Conservation (phyloP, 768 basidiomycete species). For the Hysterangium stoloniferum region DNA sequence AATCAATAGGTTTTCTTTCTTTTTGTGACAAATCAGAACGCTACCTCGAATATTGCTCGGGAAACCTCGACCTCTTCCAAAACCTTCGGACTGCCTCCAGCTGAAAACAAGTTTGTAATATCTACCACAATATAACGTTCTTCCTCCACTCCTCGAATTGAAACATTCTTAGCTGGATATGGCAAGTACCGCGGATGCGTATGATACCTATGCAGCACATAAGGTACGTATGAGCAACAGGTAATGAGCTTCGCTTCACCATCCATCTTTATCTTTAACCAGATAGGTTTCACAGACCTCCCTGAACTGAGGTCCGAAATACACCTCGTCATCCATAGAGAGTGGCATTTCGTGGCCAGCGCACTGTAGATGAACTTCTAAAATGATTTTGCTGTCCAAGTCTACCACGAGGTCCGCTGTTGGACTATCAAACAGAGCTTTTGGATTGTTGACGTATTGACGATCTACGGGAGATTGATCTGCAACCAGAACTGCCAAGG, state of each 20-base stretch:
- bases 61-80: conserved; percentile 82
- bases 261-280: conserved; percentile 67
- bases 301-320: conserved; percentile 59
- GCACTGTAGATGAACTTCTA: conserved; percentile 85
- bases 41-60: conserved; percentile 73
- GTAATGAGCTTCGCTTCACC: conserved; percentile 36
- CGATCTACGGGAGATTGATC: conserved; percentile 62
- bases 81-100: conserved; percentile 34
- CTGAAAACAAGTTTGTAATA: conserved; percentile 34
- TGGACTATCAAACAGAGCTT: conserved; percentile 57
- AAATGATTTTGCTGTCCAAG: conserved; percentile 60
- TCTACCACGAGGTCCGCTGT: conserved; percentile 63
- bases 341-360: conserved; percentile 84
- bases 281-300: conserved; percentile 57
- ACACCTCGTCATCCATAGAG: conserved; percentile 51
- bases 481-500: conserved; percentile 66
- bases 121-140: conserved; percentile 74
- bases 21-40: neutral
- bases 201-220: conserved; percentile 53
- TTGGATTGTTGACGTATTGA: conserved; percentile 62
- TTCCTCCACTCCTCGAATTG: conserved; percentile 71
- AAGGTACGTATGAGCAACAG: neutral
- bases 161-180: conserved; percentile 61
- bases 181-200: conserved; percentile 74
- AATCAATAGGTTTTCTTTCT: too few relatives aligned